Percentiles rank a stretch among this genome's conserved stretches.
phyloP scores from a whole-genome alignment of 2,329 filamentous ascomycete genomes.

The Stemphylium beticola region DNA sequence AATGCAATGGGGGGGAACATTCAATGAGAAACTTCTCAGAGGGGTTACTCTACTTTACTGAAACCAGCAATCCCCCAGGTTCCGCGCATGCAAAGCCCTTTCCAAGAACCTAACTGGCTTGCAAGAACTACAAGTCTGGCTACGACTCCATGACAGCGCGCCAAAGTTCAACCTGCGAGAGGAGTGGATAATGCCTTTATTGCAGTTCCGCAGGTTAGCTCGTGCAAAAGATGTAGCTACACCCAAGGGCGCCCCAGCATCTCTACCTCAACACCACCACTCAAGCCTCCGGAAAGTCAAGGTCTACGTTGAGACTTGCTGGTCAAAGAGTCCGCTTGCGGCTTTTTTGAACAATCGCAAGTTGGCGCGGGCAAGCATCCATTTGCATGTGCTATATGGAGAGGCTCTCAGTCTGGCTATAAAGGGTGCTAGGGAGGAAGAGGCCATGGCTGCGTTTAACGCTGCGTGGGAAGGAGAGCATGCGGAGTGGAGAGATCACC shows the following conservation, averaged over 20 bases:
- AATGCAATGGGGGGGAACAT: background rate
- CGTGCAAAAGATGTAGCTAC: background rate
- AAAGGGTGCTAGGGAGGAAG: constrained; percentile 32
- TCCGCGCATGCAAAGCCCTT: constrained; percentile 23
- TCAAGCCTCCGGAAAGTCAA: constrained; percentile 17
- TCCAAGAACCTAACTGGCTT: constrained; percentile 31
- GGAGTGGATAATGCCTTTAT: constrained; percentile 35
- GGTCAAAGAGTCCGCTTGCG: background rate
- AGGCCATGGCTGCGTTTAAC: constrained; percentile 36
- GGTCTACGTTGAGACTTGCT: constrained; percentile 19
- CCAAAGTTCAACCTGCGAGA: constrained; percentile 32
- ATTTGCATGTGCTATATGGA: constrained; percentile 38
- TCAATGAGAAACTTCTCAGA: background rate
- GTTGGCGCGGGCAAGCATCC: constrained; percentile 21
- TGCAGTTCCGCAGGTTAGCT: constrained; percentile 35
- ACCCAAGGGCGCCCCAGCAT: background rate
- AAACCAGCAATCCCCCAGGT: background rate
- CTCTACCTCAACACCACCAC: background rate
- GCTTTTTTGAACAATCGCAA: constrained; percentile 10
- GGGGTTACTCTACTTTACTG: background rate
- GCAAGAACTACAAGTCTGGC: constrained; percentile 29
- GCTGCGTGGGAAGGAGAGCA: constrained; percentile 29
- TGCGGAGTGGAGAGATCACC: constrained; percentile 12
- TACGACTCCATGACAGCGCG: constrained; percentile 22
- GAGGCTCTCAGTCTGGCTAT: constrained; percentile 34